Conservation (phyloP, 805 yeast species). For the Candida sithepensis region DNA sequence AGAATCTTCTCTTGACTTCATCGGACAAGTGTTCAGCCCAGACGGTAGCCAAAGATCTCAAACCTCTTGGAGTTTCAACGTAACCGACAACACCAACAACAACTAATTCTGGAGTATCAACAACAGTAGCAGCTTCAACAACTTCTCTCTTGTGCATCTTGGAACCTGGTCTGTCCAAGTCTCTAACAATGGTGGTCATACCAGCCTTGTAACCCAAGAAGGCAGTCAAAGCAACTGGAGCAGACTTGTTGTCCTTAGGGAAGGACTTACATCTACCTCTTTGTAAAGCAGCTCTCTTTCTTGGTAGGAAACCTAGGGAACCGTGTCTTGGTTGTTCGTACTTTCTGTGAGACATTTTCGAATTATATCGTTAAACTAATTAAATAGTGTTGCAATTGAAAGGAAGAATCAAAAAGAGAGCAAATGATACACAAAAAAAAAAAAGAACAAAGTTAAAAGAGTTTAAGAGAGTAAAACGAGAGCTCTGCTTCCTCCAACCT, state of each 20-base stretch:
- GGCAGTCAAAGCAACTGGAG: constrained; percentile 98
- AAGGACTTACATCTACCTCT: constrained; percentile 99
- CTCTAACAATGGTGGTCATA: constrained; percentile 99
- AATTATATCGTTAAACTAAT: constrained; percentile 1
- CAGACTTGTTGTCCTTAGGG: constrained; percentile 97
- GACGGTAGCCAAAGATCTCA: constrained; percentile 98
- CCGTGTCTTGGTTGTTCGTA: constrained; percentile 99
- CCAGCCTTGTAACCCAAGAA: constrained; percentile 99
- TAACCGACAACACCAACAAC: constrained; percentile 99
- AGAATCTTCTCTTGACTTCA: constrained; percentile 99
- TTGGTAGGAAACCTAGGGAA: constrained; percentile 99
- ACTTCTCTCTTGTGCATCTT: constrained; percentile 99
- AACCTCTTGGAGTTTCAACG: constrained; percentile 99
- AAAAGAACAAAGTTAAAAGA: not conserved
- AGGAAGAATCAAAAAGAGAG: not conserved
- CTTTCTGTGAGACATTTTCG: constrained; percentile 97
- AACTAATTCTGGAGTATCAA: constrained; percentile 98
- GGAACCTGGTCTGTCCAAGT: constrained; percentile 99
- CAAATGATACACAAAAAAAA: not conserved
- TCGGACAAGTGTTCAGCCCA: constrained; percentile 99
- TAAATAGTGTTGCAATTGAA: constrained; percentile 5
- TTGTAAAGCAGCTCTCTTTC: constrained; percentile 98
- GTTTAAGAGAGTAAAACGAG: not conserved
- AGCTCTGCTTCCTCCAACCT: not conserved
- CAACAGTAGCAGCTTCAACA: constrained; percentile 99